Base-by-base conservation (phyloP, 352 stramenopile genomes). In the Phytophthora melonis region DNA sequence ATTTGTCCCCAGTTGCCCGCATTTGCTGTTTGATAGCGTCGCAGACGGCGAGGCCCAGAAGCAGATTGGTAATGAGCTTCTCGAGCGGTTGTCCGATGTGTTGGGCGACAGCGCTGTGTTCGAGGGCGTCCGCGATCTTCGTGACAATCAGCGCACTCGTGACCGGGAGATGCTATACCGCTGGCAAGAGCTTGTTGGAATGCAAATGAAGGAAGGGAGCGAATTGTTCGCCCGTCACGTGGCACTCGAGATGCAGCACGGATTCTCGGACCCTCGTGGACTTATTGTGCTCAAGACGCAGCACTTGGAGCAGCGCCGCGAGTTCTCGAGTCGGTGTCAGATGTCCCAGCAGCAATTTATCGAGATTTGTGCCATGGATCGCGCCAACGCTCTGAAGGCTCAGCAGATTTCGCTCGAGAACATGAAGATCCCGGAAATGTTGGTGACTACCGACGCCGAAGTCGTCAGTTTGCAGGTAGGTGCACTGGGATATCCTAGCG, bases 151-250 rank as follows among this genome's bases (percentile, higher is more conserved):
- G 47, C 84, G 85, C 7, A 75, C 77, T 34, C 85, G 84, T 14
- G 88, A 94, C 47, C 83, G 82, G 0, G 88, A 92, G 58, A 92
- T 86, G 77, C 57, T 94, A 18, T 89, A 92, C 39, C 88, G 88
- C 18, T 94, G 88, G 88, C 88, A 94, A 66, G 88, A 94, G 30
- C 77, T 94, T 27, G 79, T 94, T 19, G 75, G 76, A 8, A 92
- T 90, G 86, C 88, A 94, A 63, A 94, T 94, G 88, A 93, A 93
- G 54, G 88, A 94, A 74, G 86, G 88, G 32, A 87, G 77, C 39
- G 87, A 93, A 30, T 66, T 94, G 18, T 93, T 88, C 54, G 74
- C 78, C 5, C 84, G 84, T 14, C 87, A 94, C 25, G 70, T 81
- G 13, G 75, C 75, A 25, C 60, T 82, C 0, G 86, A 92, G 58